Percentiles rank a stretch among this genome's conserved stretches.
phyloP scores from a whole-genome alignment of 1,284 basidiomycete genomes.

The Tilletia walkeri region DNA sequence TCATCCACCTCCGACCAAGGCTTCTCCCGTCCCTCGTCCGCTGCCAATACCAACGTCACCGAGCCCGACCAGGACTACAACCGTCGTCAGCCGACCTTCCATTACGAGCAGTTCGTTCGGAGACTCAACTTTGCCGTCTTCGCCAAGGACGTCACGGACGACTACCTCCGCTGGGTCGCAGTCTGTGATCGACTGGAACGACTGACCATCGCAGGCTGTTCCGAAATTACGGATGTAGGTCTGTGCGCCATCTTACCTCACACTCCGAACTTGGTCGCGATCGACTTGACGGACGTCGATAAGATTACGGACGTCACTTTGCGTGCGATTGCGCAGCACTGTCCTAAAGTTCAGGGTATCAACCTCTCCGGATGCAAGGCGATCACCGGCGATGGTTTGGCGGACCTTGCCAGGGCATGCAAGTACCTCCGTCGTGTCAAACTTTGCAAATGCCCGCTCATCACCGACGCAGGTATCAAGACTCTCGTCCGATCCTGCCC shows the following conservation, averaged over 20 bases:
- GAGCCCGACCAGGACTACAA: not conserved
- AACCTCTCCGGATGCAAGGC: slow-evolving; percentile 81
- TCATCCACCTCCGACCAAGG: slow-evolving; percentile 12
- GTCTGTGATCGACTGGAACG: slow-evolving; percentile 83
- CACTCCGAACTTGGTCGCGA: slow-evolving; percentile 76
- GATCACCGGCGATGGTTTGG: slow-evolving; percentile 77
- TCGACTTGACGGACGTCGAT: slow-evolving; percentile 70
- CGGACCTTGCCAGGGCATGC: slow-evolving; percentile 74
- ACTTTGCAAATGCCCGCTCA: slow-evolving; percentile 42
- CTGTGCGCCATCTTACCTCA: slow-evolving; percentile 69
- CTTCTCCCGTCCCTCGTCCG: slow-evolving; percentile 11
- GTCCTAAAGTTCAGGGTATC: slow-evolving; percentile 81
- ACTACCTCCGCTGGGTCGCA: slow-evolving; percentile 71
- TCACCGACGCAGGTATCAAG: slow-evolving; percentile 42
- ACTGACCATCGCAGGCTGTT: slow-evolving; percentile 83
- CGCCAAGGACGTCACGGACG: slow-evolving; percentile 71
- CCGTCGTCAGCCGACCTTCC: slow-evolving; percentile 65
- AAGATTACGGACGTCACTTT: slow-evolving; percentile 51
- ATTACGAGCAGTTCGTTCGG: slow-evolving; percentile 82
- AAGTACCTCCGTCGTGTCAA: slow-evolving; percentile 68
- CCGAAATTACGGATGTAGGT: slow-evolving; percentile 68
- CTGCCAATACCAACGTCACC: slow-evolving; percentile 3
- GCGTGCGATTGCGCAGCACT: slow-evolving; percentile 57
- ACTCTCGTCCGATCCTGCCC: slow-evolving; percentile 64
- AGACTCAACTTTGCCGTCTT: slow-evolving; percentile 84